These are phyloP conservation scores for Kluyveromyces sp. DNA, from an alignment of 1,139 yeast species.

Conservation along the genomic window DNA sequence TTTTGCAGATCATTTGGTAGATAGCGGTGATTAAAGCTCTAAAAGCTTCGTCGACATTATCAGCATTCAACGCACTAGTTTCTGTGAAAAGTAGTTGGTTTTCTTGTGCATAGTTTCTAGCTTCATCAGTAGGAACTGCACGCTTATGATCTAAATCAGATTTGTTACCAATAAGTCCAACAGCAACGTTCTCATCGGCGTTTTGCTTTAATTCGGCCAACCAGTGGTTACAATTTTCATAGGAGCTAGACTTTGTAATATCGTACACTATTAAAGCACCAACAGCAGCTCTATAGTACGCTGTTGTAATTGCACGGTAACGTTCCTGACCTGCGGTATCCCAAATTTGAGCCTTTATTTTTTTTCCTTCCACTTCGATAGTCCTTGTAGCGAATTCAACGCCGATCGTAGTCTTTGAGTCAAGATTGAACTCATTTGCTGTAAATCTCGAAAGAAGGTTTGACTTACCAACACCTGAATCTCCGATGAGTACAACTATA, in stretches of 20 bases:
- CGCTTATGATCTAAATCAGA: slow-evolving; percentile 92
- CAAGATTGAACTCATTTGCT: slow-evolving; percentile 89
- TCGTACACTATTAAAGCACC: slow-evolving; percentile 96
- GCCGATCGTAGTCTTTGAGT: slow-evolving; percentile 91
- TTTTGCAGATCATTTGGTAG: slow-evolving; percentile 85
- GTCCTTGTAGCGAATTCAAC: slow-evolving; percentile 98
- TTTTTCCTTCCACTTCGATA: slow-evolving; percentile 86
- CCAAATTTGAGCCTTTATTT: slow-evolving; percentile 98
- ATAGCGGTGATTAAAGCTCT: slow-evolving; percentile 87
- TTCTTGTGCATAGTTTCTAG: slow-evolving; percentile 90
- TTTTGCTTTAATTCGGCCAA: slow-evolving; percentile 90
- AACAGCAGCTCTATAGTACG: slow-evolving; percentile 96
- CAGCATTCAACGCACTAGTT: slow-evolving; percentile 93
- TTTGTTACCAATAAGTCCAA: slow-evolving; percentile 94
- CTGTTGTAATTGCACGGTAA: slow-evolving; percentile 94
- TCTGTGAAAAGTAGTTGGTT: slow-evolving; percentile 88
- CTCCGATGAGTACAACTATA: slow-evolving; percentile 84
- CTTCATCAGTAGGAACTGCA: slow-evolving; percentile 97
- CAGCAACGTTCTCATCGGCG: slow-evolving; percentile 94
- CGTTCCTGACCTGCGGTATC: slow-evolving; percentile 99
- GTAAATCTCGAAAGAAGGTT: slow-evolving; percentile 90
- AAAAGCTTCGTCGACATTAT: slow-evolving; percentile 91
- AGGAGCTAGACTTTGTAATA: slow-evolving; percentile 85
- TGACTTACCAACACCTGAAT: slow-evolving; percentile 96
- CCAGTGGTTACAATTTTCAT: slow-evolving; percentile 94